A percentile compares a stretch with the other conserved stretches of the same genome.
Evolutionary conservation across 2,329 filamentous ascomycete genomes (phyloP).

Genomic region (Fusarium pseudoanthophilum): DNA sequence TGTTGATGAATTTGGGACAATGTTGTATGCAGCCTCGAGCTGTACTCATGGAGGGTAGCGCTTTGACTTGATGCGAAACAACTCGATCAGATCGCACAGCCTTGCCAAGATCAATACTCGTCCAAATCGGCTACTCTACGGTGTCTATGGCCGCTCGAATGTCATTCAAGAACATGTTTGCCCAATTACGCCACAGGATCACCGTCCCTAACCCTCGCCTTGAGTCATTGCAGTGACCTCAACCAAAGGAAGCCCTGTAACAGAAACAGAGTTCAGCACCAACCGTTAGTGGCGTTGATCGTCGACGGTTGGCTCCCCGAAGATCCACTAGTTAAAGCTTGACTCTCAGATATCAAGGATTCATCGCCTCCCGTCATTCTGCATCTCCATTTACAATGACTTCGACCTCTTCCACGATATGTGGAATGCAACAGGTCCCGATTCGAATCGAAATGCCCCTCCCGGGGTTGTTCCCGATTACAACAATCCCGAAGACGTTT

Average conservation of each 20-base stretch:
- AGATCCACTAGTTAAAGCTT: background rate
- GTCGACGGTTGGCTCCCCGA: background rate
- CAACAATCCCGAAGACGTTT: constrained; percentile 31
- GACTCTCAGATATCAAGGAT: background rate
- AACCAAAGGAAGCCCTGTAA: constrained; percentile 2
- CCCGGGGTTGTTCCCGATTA: constrained; percentile 34
- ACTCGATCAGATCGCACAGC: background rate
- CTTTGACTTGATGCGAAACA: background rate
- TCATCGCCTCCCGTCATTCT: background rate
- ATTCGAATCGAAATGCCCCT: constrained; percentile 38
- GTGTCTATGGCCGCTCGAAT: background rate
- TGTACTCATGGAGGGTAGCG: constrained; percentile 54
- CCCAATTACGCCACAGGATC: constrained; percentile 11
- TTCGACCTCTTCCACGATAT: constrained; percentile 18
- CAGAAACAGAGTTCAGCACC: constrained; percentile 14
- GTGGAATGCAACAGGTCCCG: constrained; percentile 42
- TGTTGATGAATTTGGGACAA: constrained; percentile 64
- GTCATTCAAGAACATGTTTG: background rate
- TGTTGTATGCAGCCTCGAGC: constrained; percentile 61
- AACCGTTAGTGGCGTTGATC: constrained; percentile 15
- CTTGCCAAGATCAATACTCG: constrained; percentile 44
- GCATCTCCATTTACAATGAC: constrained; percentile 5
- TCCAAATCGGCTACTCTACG: background rate
- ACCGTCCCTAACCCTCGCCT: background rate
- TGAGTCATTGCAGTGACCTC: constrained; percentile 10